Conservation (phyloP, 371 early-diverging fungal species). For the Rhizopus stolonifer region DNA sequence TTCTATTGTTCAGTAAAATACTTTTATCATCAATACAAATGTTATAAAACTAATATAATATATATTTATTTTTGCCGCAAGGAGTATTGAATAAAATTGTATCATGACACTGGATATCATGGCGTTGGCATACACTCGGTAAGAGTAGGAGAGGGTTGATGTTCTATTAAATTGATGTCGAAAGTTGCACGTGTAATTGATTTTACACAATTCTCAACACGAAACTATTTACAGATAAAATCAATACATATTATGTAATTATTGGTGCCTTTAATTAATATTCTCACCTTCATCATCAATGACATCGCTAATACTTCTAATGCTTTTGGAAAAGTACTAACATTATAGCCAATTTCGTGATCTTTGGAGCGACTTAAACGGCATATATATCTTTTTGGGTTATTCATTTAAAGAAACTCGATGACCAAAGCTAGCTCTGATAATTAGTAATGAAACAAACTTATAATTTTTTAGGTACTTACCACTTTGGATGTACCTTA, state of each 20-base stretch:
- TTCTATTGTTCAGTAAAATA: too few species aligned
- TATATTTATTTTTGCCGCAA: too few species aligned
- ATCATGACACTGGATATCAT: neutral
- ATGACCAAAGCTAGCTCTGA: neutral
- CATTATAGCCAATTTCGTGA: conserved; percentile 1
- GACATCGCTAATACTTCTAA: neutral
- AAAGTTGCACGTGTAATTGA: conserved; percentile 3
- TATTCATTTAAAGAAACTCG: neutral
- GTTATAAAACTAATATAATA: too few species aligned
- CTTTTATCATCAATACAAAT: too few species aligned
- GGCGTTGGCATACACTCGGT: conserved; percentile 1
- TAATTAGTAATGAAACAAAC: conserved; percentile 1
- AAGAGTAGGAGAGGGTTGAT: conserved; percentile 1
- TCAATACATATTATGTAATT: neutral
- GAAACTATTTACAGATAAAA: neutral
- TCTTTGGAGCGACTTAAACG: neutral
- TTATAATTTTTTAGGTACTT: neutral
- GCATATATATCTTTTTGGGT: conserved; percentile 4
- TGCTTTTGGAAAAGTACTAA: conserved; percentile 3
- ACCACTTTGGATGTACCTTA: neutral
- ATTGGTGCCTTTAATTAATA: neutral
- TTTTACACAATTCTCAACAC: conserved; percentile 2
- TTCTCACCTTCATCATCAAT: conserved; percentile 2
- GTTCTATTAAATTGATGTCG: neutral
- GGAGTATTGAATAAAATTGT: too few species aligned